A percentile compares a stretch with the other conserved stretches of the same genome.
Evolutionary conservation across 192 early-diverging fungal genomes (phyloP).

Genomic region (Coemansia erecta): DNA sequence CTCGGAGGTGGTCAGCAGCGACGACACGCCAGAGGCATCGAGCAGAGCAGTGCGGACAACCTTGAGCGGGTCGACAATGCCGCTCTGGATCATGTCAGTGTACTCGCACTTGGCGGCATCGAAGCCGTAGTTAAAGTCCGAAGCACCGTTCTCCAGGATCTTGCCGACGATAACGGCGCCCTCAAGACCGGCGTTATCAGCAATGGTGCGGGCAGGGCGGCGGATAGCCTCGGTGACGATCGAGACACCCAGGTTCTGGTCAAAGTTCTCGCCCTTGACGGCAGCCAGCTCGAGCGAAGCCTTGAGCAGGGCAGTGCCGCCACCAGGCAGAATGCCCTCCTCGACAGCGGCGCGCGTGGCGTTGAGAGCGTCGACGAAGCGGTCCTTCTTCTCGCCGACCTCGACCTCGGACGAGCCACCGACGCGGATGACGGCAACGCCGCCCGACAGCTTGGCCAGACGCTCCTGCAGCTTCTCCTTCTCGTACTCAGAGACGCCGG

Average conservation of each 20-base stretch:
- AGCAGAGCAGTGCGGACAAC: conserved; percentile 97
- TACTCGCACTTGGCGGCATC: conserved; percentile 92
- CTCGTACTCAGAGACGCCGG: conserved; percentile 92
- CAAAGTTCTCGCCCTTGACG: conserved; percentile 95
- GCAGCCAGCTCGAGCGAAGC: conserved; percentile 76
- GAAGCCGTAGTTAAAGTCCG: conserved; percentile 90
- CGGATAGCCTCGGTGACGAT: conserved; percentile 94
- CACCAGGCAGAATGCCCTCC: conserved; percentile 99
- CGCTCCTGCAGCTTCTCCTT: conserved; percentile 99
- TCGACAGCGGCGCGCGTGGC: conserved; percentile 99
- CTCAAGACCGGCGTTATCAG: conserved; percentile 96
- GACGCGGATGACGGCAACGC: conserved; percentile 99
- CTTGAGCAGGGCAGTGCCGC: conserved; percentile 96
- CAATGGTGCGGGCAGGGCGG: conserved; percentile 90
- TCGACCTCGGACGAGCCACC: conserved; percentile 98
- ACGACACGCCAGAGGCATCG: conserved; percentile 96
- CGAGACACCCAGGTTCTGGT: conserved; percentile 97
- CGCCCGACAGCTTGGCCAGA: conserved; percentile 95
- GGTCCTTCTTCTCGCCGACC: conserved; percentile 99
- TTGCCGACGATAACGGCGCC: conserved; percentile 96
- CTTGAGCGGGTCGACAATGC: conserved; percentile 98
- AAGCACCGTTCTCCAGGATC: conserved; percentile 74
- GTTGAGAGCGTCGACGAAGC: conserved; percentile 97
- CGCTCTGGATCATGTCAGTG: conserved; percentile 94
- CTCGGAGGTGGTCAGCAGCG: conserved; percentile 96